Conservation (phyloP, 2,329 filamentous ascomycete species). For the Ceratocystiopsis brevicomis region DNA sequence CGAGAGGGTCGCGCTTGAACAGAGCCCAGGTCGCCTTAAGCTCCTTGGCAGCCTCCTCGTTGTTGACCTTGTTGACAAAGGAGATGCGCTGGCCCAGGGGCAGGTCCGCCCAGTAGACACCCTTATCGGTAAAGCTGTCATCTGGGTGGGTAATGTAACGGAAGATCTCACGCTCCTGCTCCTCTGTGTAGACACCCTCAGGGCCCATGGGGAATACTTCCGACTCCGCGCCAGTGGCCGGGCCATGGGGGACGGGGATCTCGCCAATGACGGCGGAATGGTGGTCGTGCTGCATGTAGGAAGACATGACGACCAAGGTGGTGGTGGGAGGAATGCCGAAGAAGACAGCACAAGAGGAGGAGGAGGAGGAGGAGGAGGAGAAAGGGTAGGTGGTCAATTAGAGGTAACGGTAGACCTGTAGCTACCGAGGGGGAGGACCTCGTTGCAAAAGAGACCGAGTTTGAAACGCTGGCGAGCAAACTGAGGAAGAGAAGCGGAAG, state of each 20-base stretch:
- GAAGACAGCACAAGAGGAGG: too few species aligned
- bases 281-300: conserved; percentile 19
- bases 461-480: too few species aligned
- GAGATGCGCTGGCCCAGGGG: conserved; percentile 46
- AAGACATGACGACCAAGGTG: conserved; percentile 14
- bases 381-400: too few species aligned
- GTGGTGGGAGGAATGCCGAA: too few species aligned
- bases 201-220: conserved; percentile 24
- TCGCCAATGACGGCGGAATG: conserved; percentile 28
- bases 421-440: too few species aligned
- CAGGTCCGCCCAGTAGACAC: conserved; percentile 86
- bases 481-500: too few species aligned
- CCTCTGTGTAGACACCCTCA: conserved; percentile 21
- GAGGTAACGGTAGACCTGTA: too few species aligned
- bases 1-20: conserved; percentile 72
- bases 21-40: conserved; percentile 49
- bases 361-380: too few species aligned
- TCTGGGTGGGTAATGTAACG: conserved; percentile 67
- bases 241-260: conserved; percentile 36
- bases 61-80: conserved; percentile 62
- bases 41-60: conserved; percentile 50
- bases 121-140: conserved; percentile 67
- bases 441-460: too few species aligned
- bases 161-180: conserved; percentile 44
- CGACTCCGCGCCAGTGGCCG: conserved; percentile 28